phyloP scores from a whole-genome alignment of 805 yeast species.

The Babjeviella inositovora region DNA sequence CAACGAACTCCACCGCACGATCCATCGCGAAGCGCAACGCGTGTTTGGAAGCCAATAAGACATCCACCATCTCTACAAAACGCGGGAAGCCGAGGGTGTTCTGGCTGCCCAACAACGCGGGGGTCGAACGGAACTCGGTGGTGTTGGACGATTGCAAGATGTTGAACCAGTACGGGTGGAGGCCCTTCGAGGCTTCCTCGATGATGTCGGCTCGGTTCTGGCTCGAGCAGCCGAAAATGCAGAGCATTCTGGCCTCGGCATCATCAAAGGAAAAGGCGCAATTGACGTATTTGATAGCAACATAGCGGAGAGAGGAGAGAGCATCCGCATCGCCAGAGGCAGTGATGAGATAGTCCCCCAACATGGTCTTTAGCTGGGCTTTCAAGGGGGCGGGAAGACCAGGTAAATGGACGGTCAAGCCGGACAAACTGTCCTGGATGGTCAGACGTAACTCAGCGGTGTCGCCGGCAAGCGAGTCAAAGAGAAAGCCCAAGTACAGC shows the following conservation, averaged over 20 bases:
- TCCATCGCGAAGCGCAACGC: conserved; percentile 14
- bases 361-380: conserved; percentile 18
- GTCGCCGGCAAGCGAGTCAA: conserved; percentile 57
- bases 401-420: conserved; percentile 32
- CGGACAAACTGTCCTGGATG: conserved; percentile 56
- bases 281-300: conserved; percentile 50
- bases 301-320: conserved; percentile 37
- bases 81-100: conserved; percentile 32
- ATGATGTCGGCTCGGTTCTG: conserved; percentile 53
- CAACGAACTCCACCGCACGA: conserved; percentile 32
- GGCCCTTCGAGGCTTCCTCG: conserved; percentile 68
- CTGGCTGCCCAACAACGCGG: conserved; percentile 23
- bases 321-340: conserved; percentile 9
- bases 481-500: conserved; percentile 51
- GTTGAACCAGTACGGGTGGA: conserved; percentile 72
- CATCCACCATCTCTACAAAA: conserved; percentile 21
- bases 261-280: conserved; percentile 52
- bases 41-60: conserved; percentile 9
- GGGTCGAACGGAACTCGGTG: conserved; percentile 21
- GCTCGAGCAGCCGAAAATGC: conserved; percentile 45
- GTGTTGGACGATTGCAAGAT: conserved; percentile 28
- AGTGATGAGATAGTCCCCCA: conserved; percentile 14
- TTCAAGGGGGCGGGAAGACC: conserved; percentile 20
- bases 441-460: conserved; percentile 42
- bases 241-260: conserved; percentile 47